A percentile compares a stretch with the other conserved stretches of the same genome.
Evolutionary conservation across 345 rosid species (phyloP).

Genomic region (Eutrema heterophyllum): DNA sequence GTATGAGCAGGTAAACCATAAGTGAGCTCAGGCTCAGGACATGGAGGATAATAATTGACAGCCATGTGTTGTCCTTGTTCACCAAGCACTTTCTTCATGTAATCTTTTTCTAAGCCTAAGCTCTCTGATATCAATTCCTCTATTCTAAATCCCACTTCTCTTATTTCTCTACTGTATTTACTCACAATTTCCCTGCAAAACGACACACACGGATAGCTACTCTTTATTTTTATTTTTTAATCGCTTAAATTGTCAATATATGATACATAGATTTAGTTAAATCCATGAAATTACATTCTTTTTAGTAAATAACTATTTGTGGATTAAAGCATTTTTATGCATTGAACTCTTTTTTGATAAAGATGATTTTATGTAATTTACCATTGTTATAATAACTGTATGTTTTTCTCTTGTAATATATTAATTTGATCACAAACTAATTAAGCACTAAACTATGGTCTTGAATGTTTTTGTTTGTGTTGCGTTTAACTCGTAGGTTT

Average conservation of each 20-base stretch:
- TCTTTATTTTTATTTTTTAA: not conserved
- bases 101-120: conserved; percentile 60
- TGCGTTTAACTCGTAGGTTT: too few relatives aligned
- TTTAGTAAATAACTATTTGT: not conserved
- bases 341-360: not conserved
- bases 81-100: conserved; percentile 46
- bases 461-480: too few relatives aligned
- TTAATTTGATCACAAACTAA: too few relatives aligned
- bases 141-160: conserved; percentile 54
- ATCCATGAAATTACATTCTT: not conserved
- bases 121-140: conserved; percentile 89
- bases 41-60: conserved; percentile 81
- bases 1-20: conserved; percentile 89
- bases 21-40: conserved; percentile 89
- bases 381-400: not conserved
- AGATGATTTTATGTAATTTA: not conserved
- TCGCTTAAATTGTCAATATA: not conserved
- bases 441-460: too few relatives aligned
- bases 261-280: not conserved
- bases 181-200: conserved; percentile 55
- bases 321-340: not conserved
- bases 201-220: not conserved
- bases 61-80: conserved; percentile 99
- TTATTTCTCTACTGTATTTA: conserved; percentile 50
- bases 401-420: too few relatives aligned